Conservation (phyloP, 1,284 basidiomycete genomes). For the Cystobasidium sp. region DNA sequence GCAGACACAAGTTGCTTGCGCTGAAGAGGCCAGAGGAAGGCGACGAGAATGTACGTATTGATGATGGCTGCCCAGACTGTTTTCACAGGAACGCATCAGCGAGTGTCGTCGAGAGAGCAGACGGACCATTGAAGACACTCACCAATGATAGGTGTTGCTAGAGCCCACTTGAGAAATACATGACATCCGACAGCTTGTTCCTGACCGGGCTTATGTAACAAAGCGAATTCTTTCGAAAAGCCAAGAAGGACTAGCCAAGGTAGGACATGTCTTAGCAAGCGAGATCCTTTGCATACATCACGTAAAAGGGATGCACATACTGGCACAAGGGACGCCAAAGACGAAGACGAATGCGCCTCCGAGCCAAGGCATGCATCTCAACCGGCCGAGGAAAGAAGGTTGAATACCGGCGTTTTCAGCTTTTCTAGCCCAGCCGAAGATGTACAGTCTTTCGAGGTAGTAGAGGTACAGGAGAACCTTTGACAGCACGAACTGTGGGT, state of each 20-base stretch:
- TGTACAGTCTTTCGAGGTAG: constrained; percentile 38
- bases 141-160: constrained; percentile 40
- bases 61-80: constrained; percentile 33
- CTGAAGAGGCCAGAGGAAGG: constrained; percentile 10
- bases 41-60: constrained; percentile 35
- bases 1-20: neutral
- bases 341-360: constrained; percentile 29
- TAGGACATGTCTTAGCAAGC: neutral
- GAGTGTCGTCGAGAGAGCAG: neutral
- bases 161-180: constrained; percentile 39
- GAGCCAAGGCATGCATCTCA: constrained; percentile 34
- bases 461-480: constrained; percentile 40
- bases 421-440: constrained; percentile 30
- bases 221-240: constrained; percentile 24
- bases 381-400: constrained; percentile 17
- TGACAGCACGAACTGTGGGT: constrained; percentile 33
- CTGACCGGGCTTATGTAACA: constrained; percentile 1
- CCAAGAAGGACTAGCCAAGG: constrained; percentile 29
- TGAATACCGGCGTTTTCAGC: neutral
- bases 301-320: neutral
- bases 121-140: neutral
- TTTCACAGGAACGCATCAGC: neutral
- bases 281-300: neutral
- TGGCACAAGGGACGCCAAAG: constrained; percentile 41
- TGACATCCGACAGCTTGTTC: constrained; percentile 37